A percentile compares a stretch with the other conserved stretches of the same genome.
These are phyloP conservation scores for Haplographium delicatum DNA, from an alignment of 495 filamentous ascomycete genomes.

Conservation along the genomic window DNA sequence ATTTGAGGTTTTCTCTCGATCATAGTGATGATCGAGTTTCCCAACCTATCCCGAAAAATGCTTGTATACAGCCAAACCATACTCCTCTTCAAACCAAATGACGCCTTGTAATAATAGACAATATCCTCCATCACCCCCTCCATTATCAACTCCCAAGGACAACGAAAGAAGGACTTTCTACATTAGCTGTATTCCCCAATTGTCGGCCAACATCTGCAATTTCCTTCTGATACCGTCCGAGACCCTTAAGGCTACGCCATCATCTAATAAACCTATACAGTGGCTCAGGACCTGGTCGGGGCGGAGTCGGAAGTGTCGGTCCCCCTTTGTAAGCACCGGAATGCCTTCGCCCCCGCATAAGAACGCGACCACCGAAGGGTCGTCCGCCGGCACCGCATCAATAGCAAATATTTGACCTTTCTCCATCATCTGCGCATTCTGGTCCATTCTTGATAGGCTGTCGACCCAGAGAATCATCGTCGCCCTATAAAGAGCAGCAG, in stretches of 20 bases:
- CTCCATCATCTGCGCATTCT: slow-evolving; percentile 26
- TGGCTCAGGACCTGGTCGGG: slow-evolving; percentile 39
- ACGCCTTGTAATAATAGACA: too few relatives aligned
- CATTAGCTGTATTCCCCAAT: slow-evolving; percentile 8
- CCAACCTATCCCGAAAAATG: too few relatives aligned
- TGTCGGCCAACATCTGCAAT: slow-evolving; percentile 28
- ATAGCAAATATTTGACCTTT: slow-evolving; percentile 28
- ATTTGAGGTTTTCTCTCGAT: too few relatives aligned
- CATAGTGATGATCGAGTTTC: too few relatives aligned
- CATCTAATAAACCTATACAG: slow-evolving; percentile 40
- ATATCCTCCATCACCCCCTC: too few relatives aligned
- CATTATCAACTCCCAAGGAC: too few relatives aligned
- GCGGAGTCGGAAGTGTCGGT: slow-evolving; percentile 27
- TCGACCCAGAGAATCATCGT: slow-evolving; percentile 46
- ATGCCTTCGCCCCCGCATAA: slow-evolving; percentile 34
- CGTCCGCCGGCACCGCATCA: slow-evolving; percentile 34
- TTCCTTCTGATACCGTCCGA: slow-evolving; percentile 44
- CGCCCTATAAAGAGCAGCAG: slow-evolving; percentile 47
- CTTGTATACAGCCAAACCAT: too few relatives aligned
- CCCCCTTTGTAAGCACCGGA: slow-evolving; percentile 31
- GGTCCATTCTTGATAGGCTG: slow-evolving; percentile 33
- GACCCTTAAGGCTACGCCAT: slow-evolving; percentile 33
- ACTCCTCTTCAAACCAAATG: too few relatives aligned
- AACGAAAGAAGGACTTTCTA: too few relatives aligned
- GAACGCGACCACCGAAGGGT: slow-evolving; percentile 33